These are phyloP conservation scores for Colletotrichum eremochloae DNA, from an alignment of 2,329 filamentous ascomycete species.

Conservation along the genomic window DNA sequence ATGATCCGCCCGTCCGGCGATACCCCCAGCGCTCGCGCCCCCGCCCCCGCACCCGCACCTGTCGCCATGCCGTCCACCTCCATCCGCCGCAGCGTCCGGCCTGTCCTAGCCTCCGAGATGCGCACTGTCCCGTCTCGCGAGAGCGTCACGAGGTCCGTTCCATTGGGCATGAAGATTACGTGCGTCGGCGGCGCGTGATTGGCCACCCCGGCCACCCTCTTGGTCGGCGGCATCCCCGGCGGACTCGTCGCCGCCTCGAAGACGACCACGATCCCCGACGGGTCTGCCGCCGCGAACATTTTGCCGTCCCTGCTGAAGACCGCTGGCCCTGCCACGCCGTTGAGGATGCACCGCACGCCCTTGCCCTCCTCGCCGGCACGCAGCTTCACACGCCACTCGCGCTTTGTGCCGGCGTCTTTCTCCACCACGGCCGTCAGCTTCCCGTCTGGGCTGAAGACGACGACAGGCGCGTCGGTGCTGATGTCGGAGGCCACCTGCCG, in stretches of 20 bases:
- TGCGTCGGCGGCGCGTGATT: conserved; percentile 56
- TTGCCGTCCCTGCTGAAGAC: conserved; percentile 18
- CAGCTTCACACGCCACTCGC: conserved; percentile 20
- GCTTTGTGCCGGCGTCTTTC: conserved; percentile 1
- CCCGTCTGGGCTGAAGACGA: conserved; percentile 25
- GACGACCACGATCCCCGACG: conserved; percentile 10
- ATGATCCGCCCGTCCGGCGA: conserved; percentile 51
- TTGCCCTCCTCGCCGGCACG: conserved; percentile 14
- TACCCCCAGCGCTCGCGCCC: conserved; percentile 52
- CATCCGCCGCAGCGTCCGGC: conserved; percentile 53
- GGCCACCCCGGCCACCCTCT: conserved; percentile 49
- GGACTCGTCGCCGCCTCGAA: conserved; percentile 18
- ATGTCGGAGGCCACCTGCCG: conserved; percentile 12
- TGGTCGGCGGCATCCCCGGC: conserved; percentile 16
- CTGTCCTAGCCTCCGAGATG: conserved; percentile 51
- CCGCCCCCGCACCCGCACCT: conserved; percentile 46
- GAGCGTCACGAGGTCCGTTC: conserved; percentile 51
- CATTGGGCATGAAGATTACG: conserved; percentile 51
- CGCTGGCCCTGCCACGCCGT: conserved; percentile 10
- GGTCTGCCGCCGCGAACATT: conserved; percentile 28
- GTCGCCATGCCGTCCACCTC: conserved; percentile 50
- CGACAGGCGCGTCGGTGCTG: conserved; percentile 3
- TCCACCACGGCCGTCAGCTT: conserved; percentile 12
- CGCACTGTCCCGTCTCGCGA: conserved; percentile 55
- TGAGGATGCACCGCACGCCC: conserved; percentile 5